phyloP scores from a whole-genome alignment of 208 protist genomes.

The Crithidia sp. region DNA sequence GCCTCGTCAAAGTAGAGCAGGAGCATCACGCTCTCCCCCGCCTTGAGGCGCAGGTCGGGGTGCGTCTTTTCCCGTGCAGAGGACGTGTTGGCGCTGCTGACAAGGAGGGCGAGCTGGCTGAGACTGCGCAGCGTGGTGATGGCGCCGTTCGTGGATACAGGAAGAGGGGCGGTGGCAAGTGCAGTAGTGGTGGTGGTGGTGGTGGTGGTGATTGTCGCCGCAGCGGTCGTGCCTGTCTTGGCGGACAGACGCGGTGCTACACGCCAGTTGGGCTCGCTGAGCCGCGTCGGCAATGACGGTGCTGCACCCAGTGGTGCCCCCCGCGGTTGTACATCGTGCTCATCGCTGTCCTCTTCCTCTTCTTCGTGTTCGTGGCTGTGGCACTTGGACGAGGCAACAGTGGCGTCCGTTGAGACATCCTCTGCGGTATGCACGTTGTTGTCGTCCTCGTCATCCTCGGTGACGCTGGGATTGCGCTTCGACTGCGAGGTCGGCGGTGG shows the following conservation, averaged over 20 bases:
- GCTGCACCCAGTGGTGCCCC: not conserved
- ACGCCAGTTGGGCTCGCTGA: not conserved
- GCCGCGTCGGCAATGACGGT: not conserved
- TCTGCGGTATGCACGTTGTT: constrained; percentile 8
- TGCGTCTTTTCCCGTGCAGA: constrained; percentile 15
- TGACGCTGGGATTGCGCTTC: not conserved
- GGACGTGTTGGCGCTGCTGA: constrained; percentile 28
- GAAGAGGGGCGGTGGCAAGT: not conserved
- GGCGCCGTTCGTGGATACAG: constrained; percentile 29
- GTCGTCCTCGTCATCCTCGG: constrained; percentile 6
- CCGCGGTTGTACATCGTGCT: not conserved
- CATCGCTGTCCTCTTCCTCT: not conserved
- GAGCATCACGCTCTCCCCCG: constrained; percentile 71
- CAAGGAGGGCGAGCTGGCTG: constrained; percentile 40
- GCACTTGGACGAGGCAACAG: constrained; percentile 12
- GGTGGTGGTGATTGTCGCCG: too few relatives aligned
- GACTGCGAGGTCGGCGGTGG: not conserved
- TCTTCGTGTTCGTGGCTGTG: constrained; percentile 13
- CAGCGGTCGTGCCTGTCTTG: not conserved
- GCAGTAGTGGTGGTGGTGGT: not conserved
- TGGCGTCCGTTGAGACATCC: constrained; percentile 9
- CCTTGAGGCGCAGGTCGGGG: constrained; percentile 31
- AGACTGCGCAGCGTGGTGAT: constrained; percentile 51
- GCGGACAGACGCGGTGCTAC: not conserved
- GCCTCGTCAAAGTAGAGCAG: constrained; percentile 48